Conservation (phyloP, 2,329 filamentous ascomycete genomes). For the Phialophora chinensis region DNA sequence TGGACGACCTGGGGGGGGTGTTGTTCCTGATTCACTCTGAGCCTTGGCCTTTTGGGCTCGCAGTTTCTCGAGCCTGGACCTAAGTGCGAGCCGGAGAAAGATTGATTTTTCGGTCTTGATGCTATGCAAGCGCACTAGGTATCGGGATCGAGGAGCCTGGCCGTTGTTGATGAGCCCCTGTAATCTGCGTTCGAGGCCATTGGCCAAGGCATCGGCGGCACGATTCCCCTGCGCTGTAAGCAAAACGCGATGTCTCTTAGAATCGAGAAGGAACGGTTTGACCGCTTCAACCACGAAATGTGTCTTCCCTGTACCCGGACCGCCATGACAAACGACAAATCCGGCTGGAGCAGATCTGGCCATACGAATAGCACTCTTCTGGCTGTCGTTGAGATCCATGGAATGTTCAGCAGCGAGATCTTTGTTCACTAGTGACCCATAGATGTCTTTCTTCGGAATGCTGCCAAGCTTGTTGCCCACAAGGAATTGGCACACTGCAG, state of each 20-base stretch:
- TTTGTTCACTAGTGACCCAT: constrained; percentile 9
- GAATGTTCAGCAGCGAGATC: constrained; percentile 10
- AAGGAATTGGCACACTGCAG: background rate
- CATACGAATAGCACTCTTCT: constrained; percentile 19
- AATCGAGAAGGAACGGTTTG: constrained; percentile 20
- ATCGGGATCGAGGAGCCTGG: background rate
- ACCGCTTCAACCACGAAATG: constrained; percentile 26
- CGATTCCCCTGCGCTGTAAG: constrained; percentile 21
- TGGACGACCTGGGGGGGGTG: background rate
- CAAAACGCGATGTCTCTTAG: constrained; percentile 9
- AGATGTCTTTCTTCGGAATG: constrained; percentile 13
- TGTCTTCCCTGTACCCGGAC: constrained; percentile 27
- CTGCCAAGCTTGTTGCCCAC: background rate
- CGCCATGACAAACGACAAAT: constrained; percentile 26
- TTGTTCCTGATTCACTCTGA: background rate
- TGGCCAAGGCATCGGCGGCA: constrained; percentile 22
- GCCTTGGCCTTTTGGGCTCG: background rate
- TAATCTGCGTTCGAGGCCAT: constrained; percentile 3
- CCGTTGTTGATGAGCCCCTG: background rate
- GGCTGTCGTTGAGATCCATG: constrained; percentile 26
- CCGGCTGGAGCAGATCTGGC: constrained; percentile 21
- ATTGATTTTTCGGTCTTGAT: constrained; percentile 24
- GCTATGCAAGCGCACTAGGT: constrained; percentile 24
- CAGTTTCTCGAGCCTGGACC: background rate
- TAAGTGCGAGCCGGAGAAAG: constrained; percentile 6